Evolutionary conservation across 169 alveolate species (phyloP), one percentile per base, ranked within the genome.

Genomic region (Plasmodium cynomolgi): DNA sequence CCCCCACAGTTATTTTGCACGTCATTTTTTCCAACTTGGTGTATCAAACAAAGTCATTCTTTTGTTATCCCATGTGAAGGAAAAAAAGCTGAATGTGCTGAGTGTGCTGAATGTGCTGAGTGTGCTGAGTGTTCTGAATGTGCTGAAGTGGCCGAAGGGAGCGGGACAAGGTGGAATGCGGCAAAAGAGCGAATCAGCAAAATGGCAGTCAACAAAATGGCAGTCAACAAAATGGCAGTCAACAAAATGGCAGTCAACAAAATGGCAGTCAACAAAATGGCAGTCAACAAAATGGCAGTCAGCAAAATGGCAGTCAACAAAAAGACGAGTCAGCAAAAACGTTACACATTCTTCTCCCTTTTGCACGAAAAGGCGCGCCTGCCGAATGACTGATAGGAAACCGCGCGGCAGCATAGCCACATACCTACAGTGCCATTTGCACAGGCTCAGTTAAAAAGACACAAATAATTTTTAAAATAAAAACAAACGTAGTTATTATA

Each of bases 401-500:
- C n/a, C n/a, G 15, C 13, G 17, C 77, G 34, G 6, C 37, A 1
- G 9, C 77, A 68, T 3, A 68, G 37, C 20, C 72, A 56, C 47
- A 15, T 73, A 73, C 44, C 44, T 73, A 73, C n/a, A 73, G 5
- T 39, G 29, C 26, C 33, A 81, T 68, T 47, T 26, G 29, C 33
- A 26, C 47, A 81, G 2, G 75, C 34, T 5, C 20, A 37, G 23
- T 39, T 50, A 58, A 82, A 82, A 82, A 56, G 71, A 33, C 83
- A 75, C 62, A 75, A 39, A n/a, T 29, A 75, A 20, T 75, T 75
- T 75, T 33, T 39, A 75, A 75, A 75, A 75, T 33, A 75, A 75
- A 33, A 75, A 75, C 37, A 75, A 75, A 68, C 77, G n/a, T 7
- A 68, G 77, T 68, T 68, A 68, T 23, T 26, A 68, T 68, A 7